These are phyloP conservation scores for Curvularia eragrostidis DNA, from an alignment of 2,329 filamentous ascomycete species.

Conservation along the genomic window DNA sequence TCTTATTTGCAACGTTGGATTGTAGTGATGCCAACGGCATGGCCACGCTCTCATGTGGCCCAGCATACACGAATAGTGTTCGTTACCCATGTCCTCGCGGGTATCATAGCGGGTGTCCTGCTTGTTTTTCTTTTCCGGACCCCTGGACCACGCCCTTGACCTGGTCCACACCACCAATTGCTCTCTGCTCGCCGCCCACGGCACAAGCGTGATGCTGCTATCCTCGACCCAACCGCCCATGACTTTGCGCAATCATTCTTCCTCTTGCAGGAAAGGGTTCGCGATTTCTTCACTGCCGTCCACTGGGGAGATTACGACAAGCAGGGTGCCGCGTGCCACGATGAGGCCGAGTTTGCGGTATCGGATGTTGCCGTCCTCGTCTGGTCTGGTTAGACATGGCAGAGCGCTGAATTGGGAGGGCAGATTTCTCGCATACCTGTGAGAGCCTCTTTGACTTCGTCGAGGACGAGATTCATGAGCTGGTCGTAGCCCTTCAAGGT, in stretches of 20 bases:
- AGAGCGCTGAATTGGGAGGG: not conserved
- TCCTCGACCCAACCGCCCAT: not conserved
- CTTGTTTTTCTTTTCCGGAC: conserved; percentile 3
- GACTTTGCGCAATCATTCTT: conserved; percentile 46
- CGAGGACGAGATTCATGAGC: conserved; percentile 95
- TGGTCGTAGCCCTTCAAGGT: conserved; percentile 95
- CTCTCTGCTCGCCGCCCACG: not conserved
- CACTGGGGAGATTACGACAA: conserved; percentile 89
- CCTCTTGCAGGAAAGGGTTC: conserved; percentile 84
- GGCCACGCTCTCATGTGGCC: not conserved
- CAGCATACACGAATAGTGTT: not conserved
- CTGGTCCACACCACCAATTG: not conserved
- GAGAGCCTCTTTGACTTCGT: conserved; percentile 90
- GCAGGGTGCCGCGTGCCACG: conserved; percentile 86
- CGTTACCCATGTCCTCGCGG: conserved; percentile 5
- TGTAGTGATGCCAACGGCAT: conserved; percentile 5
- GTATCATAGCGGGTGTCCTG: conserved; percentile 6
- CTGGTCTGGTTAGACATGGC: conserved; percentile 56
- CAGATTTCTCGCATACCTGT: conserved; percentile 66
- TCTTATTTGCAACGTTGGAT: not conserved
- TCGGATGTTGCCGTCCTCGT: conserved; percentile 89
- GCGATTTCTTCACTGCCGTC: conserved; percentile 96
- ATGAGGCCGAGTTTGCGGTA: conserved; percentile 83
- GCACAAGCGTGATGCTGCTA: not conserved
- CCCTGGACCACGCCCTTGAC: conserved; percentile 1